Evolutionary conservation across 2,329 filamentous ascomycete genomes (phyloP).

Genomic region (Emergomyces orientalis): DNA sequence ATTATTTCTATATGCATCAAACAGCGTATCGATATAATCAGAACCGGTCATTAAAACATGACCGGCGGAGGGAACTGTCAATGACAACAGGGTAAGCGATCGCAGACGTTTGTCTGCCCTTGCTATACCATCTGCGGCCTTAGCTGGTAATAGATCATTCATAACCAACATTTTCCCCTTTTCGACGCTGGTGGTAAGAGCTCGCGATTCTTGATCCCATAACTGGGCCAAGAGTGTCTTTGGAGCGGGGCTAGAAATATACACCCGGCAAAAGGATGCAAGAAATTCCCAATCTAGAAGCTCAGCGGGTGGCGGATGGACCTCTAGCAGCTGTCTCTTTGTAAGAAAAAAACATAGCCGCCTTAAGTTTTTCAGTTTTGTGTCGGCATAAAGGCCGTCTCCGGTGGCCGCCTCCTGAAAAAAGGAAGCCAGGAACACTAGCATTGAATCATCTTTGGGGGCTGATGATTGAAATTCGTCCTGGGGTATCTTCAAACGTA

Average conservation of each 20-base stretch:
- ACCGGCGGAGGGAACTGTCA: conserved; percentile 37
- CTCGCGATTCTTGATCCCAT: conserved; percentile 31
- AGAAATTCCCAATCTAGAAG: conserved; percentile 60
- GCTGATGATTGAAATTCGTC: conserved; percentile 46
- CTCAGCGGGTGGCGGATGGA: conserved; percentile 33
- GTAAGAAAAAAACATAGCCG: conserved; percentile 57
- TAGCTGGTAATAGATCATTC: conserved; percentile 22
- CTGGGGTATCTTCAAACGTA: conserved; percentile 53
- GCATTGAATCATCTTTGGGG: conserved; percentile 49
- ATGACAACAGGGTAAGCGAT: conserved; percentile 32
- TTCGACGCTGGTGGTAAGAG: conserved; percentile 30
- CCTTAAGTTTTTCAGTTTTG: conserved; percentile 45
- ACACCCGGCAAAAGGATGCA: conserved; percentile 57
- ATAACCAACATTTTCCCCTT: conserved; percentile 29
- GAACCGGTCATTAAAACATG: conserved; percentile 68
- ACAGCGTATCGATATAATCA: conserved; percentile 73
- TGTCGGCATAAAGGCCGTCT: conserved; percentile 19
- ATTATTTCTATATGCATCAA: conserved; percentile 38
- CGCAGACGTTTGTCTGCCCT: conserved; percentile 23
- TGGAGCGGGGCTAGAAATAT: conserved; percentile 53
- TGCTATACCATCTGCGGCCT: conserved; percentile 11
- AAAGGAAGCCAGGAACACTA: conserved; percentile 58
- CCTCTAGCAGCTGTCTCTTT: conserved; percentile 46
- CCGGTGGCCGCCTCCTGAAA: conserved; percentile 45
- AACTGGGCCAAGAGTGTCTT: conserved; percentile 44